These are phyloP conservation scores for Leccinellum rugosiceps DNA, from an alignment of 768 basidiomycete genomes.

Conservation along the genomic window DNA sequence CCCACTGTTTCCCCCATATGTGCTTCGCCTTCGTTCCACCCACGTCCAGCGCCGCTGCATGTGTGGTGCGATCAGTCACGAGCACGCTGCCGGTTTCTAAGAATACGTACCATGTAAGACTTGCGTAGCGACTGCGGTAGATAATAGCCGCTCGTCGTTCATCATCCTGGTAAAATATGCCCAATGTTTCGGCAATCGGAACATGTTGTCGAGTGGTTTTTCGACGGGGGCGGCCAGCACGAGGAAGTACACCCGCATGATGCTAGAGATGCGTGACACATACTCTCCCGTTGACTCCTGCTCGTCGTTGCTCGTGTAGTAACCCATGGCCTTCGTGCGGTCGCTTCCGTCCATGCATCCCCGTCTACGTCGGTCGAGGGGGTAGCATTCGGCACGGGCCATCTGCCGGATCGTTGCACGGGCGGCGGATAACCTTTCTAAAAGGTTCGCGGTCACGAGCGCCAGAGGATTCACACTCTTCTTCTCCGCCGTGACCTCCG, in stretches of 20 bases:
- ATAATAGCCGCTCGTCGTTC: constrained; percentile 48
- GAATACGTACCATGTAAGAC: constrained; percentile 53
- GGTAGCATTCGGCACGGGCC: constrained; percentile 73
- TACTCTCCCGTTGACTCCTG: constrained; percentile 63
- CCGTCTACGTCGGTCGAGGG: constrained; percentile 51
- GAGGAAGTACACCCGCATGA: constrained; percentile 84
- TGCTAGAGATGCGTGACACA: constrained; percentile 64
- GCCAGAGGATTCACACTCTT: constrained; percentile 83
- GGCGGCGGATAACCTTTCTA: constrained; percentile 54
- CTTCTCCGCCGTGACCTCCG: constrained; percentile 87
- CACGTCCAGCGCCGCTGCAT: constrained; percentile 71
- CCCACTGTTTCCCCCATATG: constrained; percentile 77
- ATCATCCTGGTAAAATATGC: constrained; percentile 66
- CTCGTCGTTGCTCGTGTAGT: constrained; percentile 39
- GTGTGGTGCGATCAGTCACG: constrained; percentile 12
- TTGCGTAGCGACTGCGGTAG: constrained; percentile 58
- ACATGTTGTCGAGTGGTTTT: constrained; percentile 44
- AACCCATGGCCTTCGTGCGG: constrained; percentile 55
- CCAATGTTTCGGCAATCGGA: constrained; percentile 67
- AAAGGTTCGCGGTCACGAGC: constrained; percentile 61
- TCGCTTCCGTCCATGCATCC: constrained; percentile 40
- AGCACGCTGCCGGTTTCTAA: background rate
- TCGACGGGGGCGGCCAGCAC: constrained; percentile 46
- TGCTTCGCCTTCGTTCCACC: constrained; percentile 56
- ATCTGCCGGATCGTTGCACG: constrained; percentile 84